Percentiles rank a stretch among this genome's conserved stretches.
Evolutionary conservation across 1,139 yeast genomes (phyloP).

Genomic region (Pichia sorboxylosa): DNA sequence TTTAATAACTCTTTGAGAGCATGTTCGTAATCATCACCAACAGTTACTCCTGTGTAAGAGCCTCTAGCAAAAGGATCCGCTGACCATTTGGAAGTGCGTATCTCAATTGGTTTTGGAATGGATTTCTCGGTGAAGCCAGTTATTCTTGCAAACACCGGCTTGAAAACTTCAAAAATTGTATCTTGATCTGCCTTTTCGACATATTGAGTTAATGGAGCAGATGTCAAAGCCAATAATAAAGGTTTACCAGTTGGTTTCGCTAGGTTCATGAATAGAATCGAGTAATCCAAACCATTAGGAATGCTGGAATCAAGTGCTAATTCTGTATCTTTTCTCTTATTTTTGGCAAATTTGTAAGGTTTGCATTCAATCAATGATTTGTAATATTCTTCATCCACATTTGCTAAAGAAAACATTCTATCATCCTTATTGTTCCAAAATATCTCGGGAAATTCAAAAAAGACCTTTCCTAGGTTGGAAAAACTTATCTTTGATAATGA

Average conservation of each 20-base stretch:
- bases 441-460: slow-evolving; percentile 52
- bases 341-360: neutral
- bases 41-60: slow-evolving; percentile 43
- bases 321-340: slow-evolving; percentile 5
- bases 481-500: slow-evolving; percentile 42
- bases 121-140: slow-evolving; percentile 7
- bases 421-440: slow-evolving; percentile 57
- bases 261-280: slow-evolving; percentile 37
- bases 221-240: slow-evolving; percentile 47
- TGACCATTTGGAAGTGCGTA: slow-evolving; percentile 59
- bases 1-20: slow-evolving; percentile 15
- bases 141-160: slow-evolving; percentile 28
- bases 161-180: slow-evolving; percentile 30
- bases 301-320: slow-evolving; percentile 1
- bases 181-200: slow-evolving; percentile 27
- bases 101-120: slow-evolving; percentile 38
- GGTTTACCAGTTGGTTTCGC: slow-evolving; percentile 31
- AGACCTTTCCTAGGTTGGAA: slow-evolving; percentile 67
- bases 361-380: slow-evolving; percentile 1
- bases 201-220: slow-evolving; percentile 56
- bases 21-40: slow-evolving; percentile 19
- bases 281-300: slow-evolving; percentile 10
- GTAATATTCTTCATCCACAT: slow-evolving; percentile 20
- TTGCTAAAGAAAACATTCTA: slow-evolving; percentile 37
- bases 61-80: slow-evolving; percentile 59